Base-by-base conservation (phyloP, 2,329 filamentous ascomycete species). In the Incumbomyces delicatus region DNA sequence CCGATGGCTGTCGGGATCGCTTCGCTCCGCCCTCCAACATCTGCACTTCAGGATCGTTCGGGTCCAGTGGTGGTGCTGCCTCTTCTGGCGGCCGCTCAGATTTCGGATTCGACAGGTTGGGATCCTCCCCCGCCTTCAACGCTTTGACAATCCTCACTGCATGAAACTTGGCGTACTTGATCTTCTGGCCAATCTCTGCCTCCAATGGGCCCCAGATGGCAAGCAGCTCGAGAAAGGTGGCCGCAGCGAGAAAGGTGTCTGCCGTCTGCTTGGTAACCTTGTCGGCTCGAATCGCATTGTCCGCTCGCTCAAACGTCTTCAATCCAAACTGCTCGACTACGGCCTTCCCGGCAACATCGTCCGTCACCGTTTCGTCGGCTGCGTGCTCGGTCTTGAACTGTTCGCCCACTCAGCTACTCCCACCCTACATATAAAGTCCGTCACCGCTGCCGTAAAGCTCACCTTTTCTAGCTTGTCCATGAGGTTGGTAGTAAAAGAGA, bases 161-260 rank as follows among this genome's bases (percentile, higher is more conserved):
- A 63, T 96, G 94, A 76, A 87, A 98, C 66, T 96, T 98, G 35
- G 90, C 88, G 62, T 87, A 98, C 64, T 94, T 95, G 66, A 90
- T 87, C 72, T 95, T 96, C 46, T 87, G 78, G 33, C 80, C 74
- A 16, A 82, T 79, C 60, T 96, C 88, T 1, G 77, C 67, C 30
- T 94, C 86, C 10, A 82, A 69, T 0, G 77, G 67, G 5, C 80
- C 83, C 88, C 90, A 98, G 58, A 95, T 84, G 53, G 82, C 82
- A 47, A 87, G 76, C 4, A 96, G 73, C 56, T 95, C 87, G 59
- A 96, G 81, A 64, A 98, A 96, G 0, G 88, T 94, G 0, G 87
- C 83, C 0, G 92, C 87, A 1, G 94, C 92, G 61, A 89, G 84
- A 56, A 96, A 94, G 0, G 89, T 96, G 61, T 94, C 87, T 49